Evolutionary conservation across 768 basidiomycete genomes (phyloP), one percentile per base, ranked within the genome.

Genomic region (Omphalotus guepiniiformis): DNA sequence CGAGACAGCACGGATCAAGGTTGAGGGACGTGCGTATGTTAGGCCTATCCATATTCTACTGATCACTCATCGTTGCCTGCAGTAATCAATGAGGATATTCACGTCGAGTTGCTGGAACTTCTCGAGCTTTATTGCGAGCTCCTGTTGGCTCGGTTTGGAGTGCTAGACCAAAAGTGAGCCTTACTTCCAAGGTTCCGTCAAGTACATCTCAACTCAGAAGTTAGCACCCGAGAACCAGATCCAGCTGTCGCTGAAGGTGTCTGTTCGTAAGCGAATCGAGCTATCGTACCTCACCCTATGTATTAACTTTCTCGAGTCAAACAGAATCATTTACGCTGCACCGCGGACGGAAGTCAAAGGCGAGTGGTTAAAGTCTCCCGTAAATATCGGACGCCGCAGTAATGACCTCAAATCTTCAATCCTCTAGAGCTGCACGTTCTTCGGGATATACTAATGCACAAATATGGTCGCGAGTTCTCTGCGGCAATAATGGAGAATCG

Each of bases 71-170:
- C 18, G 38, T 32, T 7, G 30, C 27, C 30, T 38, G 11, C 54
- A 85, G 86, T 92, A 46, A 93, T 92, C 59, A 80, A 88, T 59
- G 88, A 90, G 55, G 89, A 93, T 59, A 78, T 91, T 37, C 77
- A 89, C 59, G 70, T 91, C 37, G 94, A 97, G 60, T 75, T 97
- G 21, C 70, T 97, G 29, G 95, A 99, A 59, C 71, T 98, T 4
- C 71, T 99, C 22, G 94, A 97, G 69, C 76, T 98, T 9, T 97
- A 97, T 63, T 90, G 88, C 53, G 96, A 99, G 60, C 78, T 95
- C n/a, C 68, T 98, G 16, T 74, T 94, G 19, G 91, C 95, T 7
- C 79, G 96, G 39, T 98, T 98, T 58, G 88, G 89, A 8, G 67
- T 98, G 23, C 75, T 99, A 38, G 96, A 99, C 58, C 82, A 88